Conservation (phyloP, 176 grass and related monocot genomes). For the Cymbopogon citratus region DNA sequence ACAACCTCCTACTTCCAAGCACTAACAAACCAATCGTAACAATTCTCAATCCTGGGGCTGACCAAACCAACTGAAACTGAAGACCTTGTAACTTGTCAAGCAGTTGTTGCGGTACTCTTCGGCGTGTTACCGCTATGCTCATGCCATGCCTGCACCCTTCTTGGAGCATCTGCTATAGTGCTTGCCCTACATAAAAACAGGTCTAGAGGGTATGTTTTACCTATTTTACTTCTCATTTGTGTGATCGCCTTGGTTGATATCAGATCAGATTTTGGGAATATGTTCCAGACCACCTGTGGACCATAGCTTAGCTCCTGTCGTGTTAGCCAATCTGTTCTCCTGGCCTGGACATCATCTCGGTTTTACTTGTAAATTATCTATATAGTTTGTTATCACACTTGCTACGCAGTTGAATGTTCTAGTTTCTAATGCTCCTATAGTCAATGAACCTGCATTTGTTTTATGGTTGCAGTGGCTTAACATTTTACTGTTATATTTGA, state of each 20-base stretch:
- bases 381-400: constrained; percentile 6
- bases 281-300: neutral
- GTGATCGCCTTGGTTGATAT: neutral
- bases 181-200: neutral
- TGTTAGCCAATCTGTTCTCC: neutral
- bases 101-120: neutral
- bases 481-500: neutral
- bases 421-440: neutral
- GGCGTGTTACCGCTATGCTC: neutral
- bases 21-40: neutral
- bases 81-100: neutral
- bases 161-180: neutral
- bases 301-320: neutral
- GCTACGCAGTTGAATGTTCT: neutral
- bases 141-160: neutral
- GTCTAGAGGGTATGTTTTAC: neutral
- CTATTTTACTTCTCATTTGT: neutral
- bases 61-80: neutral
- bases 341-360: neutral
- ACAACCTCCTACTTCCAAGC: neutral
- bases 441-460: neutral
- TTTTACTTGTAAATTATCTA: neutral
- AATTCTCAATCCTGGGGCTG: neutral
- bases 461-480: neutral
- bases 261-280: neutral